Conservation (phyloP, 2,329 filamentous ascomycete genomes). For the Sphaceloma murrayae region DNA sequence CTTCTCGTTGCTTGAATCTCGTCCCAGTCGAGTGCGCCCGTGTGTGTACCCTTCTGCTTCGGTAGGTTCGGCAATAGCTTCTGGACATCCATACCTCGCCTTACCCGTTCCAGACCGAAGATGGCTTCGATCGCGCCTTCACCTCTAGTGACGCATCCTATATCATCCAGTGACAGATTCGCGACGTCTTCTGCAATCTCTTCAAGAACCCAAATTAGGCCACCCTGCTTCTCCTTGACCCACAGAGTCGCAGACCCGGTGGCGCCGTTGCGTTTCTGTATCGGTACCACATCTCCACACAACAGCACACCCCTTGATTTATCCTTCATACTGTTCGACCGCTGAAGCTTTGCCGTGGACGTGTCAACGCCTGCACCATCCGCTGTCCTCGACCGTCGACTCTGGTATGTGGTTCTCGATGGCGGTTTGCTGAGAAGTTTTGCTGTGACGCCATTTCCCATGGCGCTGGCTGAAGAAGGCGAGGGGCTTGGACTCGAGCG, state of each 20-base stretch:
- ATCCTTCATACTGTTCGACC: conserved; percentile 56
- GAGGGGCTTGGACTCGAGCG: conserved; percentile 26
- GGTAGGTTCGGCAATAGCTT: conserved; percentile 75
- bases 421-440: conserved; percentile 76
- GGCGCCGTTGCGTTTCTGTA: conserved; percentile 86
- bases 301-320: conserved; percentile 82
- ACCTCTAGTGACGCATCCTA: conserved; percentile 60
- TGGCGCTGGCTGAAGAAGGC: conserved; percentile 34
- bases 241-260: conserved; percentile 90
- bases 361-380: conserved; percentile 46
- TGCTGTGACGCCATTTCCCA: conserved; percentile 80
- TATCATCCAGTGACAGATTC: conserved; percentile 64
- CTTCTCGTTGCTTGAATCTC: conserved; percentile 62
- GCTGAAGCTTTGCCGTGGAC: conserved; percentile 36
- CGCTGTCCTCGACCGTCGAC: conserved; percentile 55
- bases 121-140: conserved; percentile 73
- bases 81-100: conserved; percentile 63
- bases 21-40: conserved; percentile 67
- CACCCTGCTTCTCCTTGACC: conserved; percentile 94
- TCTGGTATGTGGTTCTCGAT: conserved; percentile 44
- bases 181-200: conserved; percentile 95
- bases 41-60: conserved; percentile 60
- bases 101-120: conserved; percentile 64
- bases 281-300: conserved; percentile 96
- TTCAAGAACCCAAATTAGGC: conserved; percentile 94